Conservation (phyloP, 2,329 filamentous ascomycete species). For the Pseudogymnoascus sp. region DNA sequence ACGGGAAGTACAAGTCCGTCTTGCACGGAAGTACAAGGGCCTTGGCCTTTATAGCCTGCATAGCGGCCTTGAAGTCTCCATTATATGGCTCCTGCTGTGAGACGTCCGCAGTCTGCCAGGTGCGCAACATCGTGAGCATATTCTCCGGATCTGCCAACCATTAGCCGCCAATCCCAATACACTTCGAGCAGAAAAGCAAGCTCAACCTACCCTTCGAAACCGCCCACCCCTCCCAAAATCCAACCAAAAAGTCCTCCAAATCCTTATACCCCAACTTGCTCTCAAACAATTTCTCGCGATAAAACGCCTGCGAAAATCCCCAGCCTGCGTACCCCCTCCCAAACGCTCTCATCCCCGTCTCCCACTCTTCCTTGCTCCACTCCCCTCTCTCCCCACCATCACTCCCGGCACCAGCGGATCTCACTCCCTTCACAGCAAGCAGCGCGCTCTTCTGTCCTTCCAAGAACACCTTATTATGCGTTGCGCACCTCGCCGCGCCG, state of each 20-base stretch:
- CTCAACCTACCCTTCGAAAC: slow-evolving; percentile 46
- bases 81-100: slow-evolving; percentile 61
- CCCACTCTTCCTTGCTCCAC: slow-evolving; percentile 46
- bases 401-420: slow-evolving; percentile 37
- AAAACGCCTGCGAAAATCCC: slow-evolving; percentile 75
- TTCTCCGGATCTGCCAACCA: slow-evolving; percentile 56
- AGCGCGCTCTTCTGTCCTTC: slow-evolving; percentile 54
- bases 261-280: slow-evolving; percentile 54
- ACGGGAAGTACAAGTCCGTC: slow-evolving; percentile 75
- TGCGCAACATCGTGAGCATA: slow-evolving; percentile 64
- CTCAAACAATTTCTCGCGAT: slow-evolving; percentile 62
- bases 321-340: slow-evolving; percentile 70
- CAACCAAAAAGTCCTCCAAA: slow-evolving; percentile 65
- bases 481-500: slow-evolving; percentile 51
- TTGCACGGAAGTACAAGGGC: slow-evolving; percentile 61
- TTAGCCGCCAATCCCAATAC: not conserved
- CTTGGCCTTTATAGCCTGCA: slow-evolving; percentile 64
- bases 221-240: slow-evolving; percentile 71
- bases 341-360: slow-evolving; percentile 58
- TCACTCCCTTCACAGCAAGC: slow-evolving; percentile 45
- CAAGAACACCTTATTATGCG: slow-evolving; percentile 62
- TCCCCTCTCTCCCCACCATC: slow-evolving; percentile 32
- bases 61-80: slow-evolving; percentile 54
- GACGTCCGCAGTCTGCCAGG: slow-evolving; percentile 68
- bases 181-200: not conserved